Percentiles rank a stretch among this genome's conserved stretches.
Conservation (phyloP, 768 basidiomycete species). For the Lentinula boryana region DNA sequence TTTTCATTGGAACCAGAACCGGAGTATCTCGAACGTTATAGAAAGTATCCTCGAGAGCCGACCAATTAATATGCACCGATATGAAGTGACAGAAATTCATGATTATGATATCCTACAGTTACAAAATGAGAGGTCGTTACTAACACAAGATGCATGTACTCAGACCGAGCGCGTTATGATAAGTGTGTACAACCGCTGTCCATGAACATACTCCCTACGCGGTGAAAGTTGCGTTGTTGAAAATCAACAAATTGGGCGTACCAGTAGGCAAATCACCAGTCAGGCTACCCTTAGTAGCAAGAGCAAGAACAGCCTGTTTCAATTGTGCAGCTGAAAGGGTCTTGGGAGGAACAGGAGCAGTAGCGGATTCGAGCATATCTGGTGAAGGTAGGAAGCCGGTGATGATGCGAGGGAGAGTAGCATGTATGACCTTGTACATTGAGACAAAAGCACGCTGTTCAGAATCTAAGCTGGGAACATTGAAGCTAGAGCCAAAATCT, state of each 20-base stretch:
- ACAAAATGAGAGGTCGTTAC: neutral
- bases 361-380: slow-evolving; percentile 32
- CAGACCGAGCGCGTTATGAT: neutral
- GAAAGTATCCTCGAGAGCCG: slow-evolving; percentile 26
- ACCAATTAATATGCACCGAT: neutral
- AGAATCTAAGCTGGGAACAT: slow-evolving; percentile 26
- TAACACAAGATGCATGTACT: neutral
- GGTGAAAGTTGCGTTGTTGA: slow-evolving; percentile 64
- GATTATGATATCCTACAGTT: neutral
- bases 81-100: neutral
- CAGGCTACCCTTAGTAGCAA: slow-evolving; percentile 52
- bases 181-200: neutral
- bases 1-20: slow-evolving; percentile 26
- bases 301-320: slow-evolving; percentile 64
- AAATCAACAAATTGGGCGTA: slow-evolving; percentile 70
- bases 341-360: slow-evolving; percentile 37
- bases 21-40: slow-evolving; percentile 21
- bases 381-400: slow-evolving; percentile 52
- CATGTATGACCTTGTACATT: slow-evolving; percentile 49
- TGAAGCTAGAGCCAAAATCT: slow-evolving; percentile 27
- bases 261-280: slow-evolving; percentile 35
- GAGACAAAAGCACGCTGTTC: slow-evolving; percentile 31
- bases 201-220: neutral
- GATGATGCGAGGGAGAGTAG: slow-evolving; percentile 54
- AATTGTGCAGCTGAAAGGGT: slow-evolving; percentile 62